A percentile compares a stretch with the other conserved stretches of the same genome.
phyloP scores from a whole-genome alignment of 1,139 yeast species.

The Nematodospora anomalae region DNA sequence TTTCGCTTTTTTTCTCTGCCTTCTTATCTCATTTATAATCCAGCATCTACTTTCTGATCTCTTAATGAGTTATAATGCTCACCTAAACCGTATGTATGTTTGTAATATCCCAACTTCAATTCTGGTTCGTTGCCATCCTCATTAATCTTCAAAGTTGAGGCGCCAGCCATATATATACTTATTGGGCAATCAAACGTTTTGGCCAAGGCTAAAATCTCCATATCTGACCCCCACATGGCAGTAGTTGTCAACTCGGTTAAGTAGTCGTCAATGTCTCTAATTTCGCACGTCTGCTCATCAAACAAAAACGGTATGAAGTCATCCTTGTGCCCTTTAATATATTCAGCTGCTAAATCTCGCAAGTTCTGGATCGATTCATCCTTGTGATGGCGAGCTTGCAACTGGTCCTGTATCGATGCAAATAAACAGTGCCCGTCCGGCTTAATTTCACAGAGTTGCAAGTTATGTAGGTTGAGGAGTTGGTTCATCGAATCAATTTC shows the following conservation, averaged over 20 bases:
- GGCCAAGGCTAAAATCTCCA: constrained; percentile 82
- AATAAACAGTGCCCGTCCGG: constrained; percentile 97
- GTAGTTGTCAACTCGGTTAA: constrained; percentile 66
- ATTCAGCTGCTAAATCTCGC: constrained; percentile 63
- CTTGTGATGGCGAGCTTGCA: constrained; percentile 48
- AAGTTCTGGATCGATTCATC: constrained; percentile 50
- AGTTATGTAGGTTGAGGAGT: constrained; percentile 47
- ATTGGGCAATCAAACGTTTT: constrained; percentile 68
- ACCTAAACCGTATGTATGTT: constrained; percentile 85
- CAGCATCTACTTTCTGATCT: constrained; percentile 28
- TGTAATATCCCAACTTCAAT: constrained; percentile 75
- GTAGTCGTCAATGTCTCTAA: constrained; percentile 69
- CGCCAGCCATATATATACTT: constrained; percentile 74
- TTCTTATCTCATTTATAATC: no score
- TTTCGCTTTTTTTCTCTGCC: no score
- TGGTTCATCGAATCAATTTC: constrained; percentile 66
- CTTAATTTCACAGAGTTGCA: constrained; percentile 62
- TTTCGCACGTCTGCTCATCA: constrained; percentile 66
- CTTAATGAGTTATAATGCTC: constrained; percentile 91
- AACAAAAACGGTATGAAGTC: constrained; percentile 80
- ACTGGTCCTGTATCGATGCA: constrained; percentile 81
- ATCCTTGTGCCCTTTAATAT: constrained; percentile 62
- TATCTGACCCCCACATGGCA: constrained; percentile 95
- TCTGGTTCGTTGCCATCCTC: constrained; percentile 51
- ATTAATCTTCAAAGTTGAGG: constrained; percentile 60